These are phyloP conservation scores for Cairneyella variabilis DNA, from an alignment of 495 filamentous ascomycete species.

Conservation along the genomic window DNA sequence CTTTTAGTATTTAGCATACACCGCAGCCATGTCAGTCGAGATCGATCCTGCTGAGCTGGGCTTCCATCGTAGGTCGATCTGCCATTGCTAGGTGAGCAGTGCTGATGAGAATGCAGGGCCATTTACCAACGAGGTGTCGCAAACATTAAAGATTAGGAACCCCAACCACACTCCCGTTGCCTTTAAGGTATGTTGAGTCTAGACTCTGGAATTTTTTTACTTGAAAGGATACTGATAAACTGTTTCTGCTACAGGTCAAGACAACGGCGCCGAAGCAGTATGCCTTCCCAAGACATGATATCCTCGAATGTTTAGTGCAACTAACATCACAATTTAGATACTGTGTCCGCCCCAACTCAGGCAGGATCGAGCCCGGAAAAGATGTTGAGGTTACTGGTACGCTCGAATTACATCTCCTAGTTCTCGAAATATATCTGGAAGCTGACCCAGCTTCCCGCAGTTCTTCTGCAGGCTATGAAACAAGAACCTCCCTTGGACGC, in stretches of 20 bases:
- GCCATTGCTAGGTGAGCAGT: conserved; percentile 20
- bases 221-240: background rate
- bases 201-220: background rate
- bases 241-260: conserved; percentile 67
- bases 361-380: conserved; percentile 83
- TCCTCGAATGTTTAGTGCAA: no score
- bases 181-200: conserved; percentile 73
- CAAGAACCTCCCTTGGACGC: conserved; percentile 81
- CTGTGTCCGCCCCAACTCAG: conserved; percentile 96
- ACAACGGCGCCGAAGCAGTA: conserved; percentile 99
- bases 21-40: conserved; percentile 78
- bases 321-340: conserved; percentile 61
- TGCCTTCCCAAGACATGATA: no score
- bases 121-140: conserved; percentile 86
- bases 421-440: background rate
- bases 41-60: conserved; percentile 87
- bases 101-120: conserved; percentile 60
- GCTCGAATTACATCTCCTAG: conserved; percentile 26
- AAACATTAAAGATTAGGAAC: conserved; percentile 80
- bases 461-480: conserved; percentile 96
- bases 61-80: conserved; percentile 73
- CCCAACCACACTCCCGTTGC: conserved; percentile 74
- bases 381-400: conserved; percentile 90
- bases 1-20: background rate
- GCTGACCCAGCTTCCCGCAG: conserved; percentile 40